phyloP scores from a whole-genome alignment of 2,329 filamentous ascomycete species.

The Paraconiothyrium sp. region DNA sequence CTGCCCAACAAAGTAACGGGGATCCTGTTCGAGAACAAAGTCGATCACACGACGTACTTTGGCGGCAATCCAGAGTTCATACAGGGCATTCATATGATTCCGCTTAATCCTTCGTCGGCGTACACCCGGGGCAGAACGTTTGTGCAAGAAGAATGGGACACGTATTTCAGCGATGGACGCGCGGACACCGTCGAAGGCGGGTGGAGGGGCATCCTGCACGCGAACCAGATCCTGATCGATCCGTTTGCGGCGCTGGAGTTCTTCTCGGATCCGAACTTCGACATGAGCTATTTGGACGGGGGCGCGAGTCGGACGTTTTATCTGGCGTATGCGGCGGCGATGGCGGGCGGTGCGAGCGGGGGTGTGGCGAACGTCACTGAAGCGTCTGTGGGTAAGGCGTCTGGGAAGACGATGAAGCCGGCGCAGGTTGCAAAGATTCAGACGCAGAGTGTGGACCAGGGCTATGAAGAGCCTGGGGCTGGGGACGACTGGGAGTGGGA shows the following conservation, averaged over 20 bases:
- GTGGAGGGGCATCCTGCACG: slow-evolving; percentile 87
- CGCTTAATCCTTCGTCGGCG: slow-evolving; percentile 74
- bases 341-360: slow-evolving; percentile 19
- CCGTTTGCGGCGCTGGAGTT: slow-evolving; percentile 76
- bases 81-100: slow-evolving; percentile 83
- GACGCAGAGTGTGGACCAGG: neutral
- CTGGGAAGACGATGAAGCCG: neutral
- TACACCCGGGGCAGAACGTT: slow-evolving; percentile 76
- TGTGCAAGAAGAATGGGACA: slow-evolving; percentile 73
- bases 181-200: slow-evolving; percentile 74
- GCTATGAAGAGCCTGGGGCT: neutral
- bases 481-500: slow-evolving; percentile 5
- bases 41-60: slow-evolving; percentile 92
- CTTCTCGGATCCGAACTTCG: slow-evolving; percentile 74
- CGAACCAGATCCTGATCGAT: slow-evolving; percentile 82
- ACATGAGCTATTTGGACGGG: slow-evolving; percentile 76
- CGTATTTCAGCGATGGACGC: slow-evolving; percentile 77
- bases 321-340: slow-evolving; percentile 46
- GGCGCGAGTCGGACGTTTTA: slow-evolving; percentile 68
- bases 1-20: slow-evolving; percentile 80
- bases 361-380: neutral
- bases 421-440: too few species aligned
- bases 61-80: slow-evolving; percentile 74
- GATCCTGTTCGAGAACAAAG: slow-evolving; percentile 92
- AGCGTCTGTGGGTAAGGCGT: neutral